These are phyloP conservation scores for Suillus hirtellus DNA, from an alignment of 768 basidiomycete species.

Conservation along the genomic window DNA sequence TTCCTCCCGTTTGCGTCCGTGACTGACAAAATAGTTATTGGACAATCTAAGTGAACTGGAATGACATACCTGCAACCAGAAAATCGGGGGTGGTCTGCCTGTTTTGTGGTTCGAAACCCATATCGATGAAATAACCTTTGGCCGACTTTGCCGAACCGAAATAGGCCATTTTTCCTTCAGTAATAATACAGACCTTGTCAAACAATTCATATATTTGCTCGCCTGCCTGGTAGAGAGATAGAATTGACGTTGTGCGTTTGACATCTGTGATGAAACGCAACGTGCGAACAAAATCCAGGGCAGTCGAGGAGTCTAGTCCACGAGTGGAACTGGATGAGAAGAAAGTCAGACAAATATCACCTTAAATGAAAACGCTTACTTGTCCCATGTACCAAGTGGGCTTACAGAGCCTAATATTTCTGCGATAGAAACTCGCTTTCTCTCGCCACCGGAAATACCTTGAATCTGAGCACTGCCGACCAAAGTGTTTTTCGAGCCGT, in stretches of 20 bases:
- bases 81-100: conserved; percentile 67
- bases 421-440: conserved; percentile 79
- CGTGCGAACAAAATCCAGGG: conserved; percentile 70
- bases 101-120: conserved; percentile 55
- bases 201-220: conserved; percentile 66
- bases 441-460: conserved; percentile 75
- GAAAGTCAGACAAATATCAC: not conserved
- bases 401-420: conserved; percentile 50
- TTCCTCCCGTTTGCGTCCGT: conserved; percentile 66
- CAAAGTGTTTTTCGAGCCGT: conserved; percentile 66
- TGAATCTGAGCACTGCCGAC: conserved; percentile 85
- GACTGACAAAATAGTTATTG: conserved; percentile 28
- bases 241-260: conserved; percentile 55
- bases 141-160: conserved; percentile 57
- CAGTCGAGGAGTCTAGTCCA: conserved; percentile 68
- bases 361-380: not conserved
- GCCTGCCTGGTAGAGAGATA: conserved; percentile 85
- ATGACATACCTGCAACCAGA: conserved; percentile 37
- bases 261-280: conserved; percentile 67
- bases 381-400: not conserved
- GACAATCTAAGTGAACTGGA: conserved; percentile 3
- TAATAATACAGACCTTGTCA: conserved; percentile 69
- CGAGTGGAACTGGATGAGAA: conserved; percentile 55
- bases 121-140: conserved; percentile 55
- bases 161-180: conserved; percentile 61